phyloP scores from a whole-genome alignment of 2,329 filamentous ascomycete genomes.

The Arachnopeziza araneosa region DNA sequence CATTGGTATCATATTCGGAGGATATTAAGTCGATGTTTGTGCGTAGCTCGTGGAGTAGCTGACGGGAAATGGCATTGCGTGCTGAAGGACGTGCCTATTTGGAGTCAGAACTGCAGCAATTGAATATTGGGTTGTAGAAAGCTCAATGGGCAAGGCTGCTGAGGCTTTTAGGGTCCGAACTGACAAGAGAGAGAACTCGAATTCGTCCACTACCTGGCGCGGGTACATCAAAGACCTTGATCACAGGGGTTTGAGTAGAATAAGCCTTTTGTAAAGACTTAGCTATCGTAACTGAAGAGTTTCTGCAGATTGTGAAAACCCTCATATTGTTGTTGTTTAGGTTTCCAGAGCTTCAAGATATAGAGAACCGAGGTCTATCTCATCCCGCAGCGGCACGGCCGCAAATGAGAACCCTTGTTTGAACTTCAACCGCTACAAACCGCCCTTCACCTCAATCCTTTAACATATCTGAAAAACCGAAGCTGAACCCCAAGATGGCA shows the following conservation, averaged over 20 bases:
- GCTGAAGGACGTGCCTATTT: slow-evolving; percentile 76
- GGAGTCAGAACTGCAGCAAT: slow-evolving; percentile 27
- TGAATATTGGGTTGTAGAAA: neutral
- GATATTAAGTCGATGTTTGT: slow-evolving; percentile 69
- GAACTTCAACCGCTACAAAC: neutral
- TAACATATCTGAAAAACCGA: no score
- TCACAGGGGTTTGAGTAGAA: slow-evolving; percentile 10
- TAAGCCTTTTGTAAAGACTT: neutral
- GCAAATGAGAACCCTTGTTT: neutral
- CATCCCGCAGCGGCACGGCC: neutral
- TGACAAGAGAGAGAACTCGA: slow-evolving; percentile 54
- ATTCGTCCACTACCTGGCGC: slow-evolving; percentile 58
- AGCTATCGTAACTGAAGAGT: neutral
- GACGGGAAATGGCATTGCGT: slow-evolving; percentile 84
- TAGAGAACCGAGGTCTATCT: neutral
- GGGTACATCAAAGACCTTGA: slow-evolving; percentile 17
- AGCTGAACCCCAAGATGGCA: neutral
- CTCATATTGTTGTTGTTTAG: neutral
- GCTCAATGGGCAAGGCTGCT: neutral
- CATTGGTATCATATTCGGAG: slow-evolving; percentile 50
- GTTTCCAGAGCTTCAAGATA: neutral
- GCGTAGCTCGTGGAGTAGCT: slow-evolving; percentile 66
- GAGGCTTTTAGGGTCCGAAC: neutral
- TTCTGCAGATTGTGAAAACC: neutral
- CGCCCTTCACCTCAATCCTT: no score